A percentile compares a stretch with the other conserved stretches of the same genome.
phyloP scores from a whole-genome alignment of 129 eudicot genomes.

The Helianthus annuus region DNA sequence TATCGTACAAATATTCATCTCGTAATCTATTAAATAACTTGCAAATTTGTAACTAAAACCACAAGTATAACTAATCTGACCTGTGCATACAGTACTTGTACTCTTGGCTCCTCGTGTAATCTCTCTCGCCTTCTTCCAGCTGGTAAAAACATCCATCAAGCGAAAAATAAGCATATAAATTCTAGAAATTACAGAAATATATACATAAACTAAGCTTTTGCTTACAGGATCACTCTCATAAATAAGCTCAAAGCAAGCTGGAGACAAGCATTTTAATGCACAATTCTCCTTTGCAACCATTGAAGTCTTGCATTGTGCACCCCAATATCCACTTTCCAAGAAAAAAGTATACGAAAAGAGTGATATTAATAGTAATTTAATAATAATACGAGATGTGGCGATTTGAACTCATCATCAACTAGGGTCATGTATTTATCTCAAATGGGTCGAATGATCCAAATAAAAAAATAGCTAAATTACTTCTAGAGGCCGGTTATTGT shows the following conservation, averaged over 20 bases:
- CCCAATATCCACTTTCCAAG: slow-evolving; percentile 82
- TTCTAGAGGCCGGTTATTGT: too few relatives aligned
- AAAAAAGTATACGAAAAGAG: slow-evolving; percentile 18
- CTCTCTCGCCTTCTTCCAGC: slow-evolving; percentile 99
- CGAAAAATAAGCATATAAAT: neutral
- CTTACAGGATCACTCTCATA: slow-evolving; percentile 97
- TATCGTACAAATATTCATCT: neutral
- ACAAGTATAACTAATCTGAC: slow-evolving; percentile 34
- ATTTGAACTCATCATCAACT: neutral
- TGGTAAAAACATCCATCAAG: slow-evolving; percentile 25
- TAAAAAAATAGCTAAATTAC: neutral
- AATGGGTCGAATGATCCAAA: neutral
- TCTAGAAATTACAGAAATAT: neutral
- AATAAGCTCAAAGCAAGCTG: slow-evolving; percentile 78
- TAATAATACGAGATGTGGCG: neutral
- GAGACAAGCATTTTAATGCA: slow-evolving; percentile 80
- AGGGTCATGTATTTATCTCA: neutral
- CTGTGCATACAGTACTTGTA: slow-evolving; percentile 96
- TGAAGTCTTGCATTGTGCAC: slow-evolving; percentile 75
- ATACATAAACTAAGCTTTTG: neutral
- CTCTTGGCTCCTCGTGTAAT: slow-evolving; percentile 69
- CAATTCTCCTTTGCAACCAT: slow-evolving; percentile 86
- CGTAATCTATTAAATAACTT: neutral
- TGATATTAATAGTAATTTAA: neutral
- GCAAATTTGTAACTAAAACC: neutral